Conservation (phyloP, 1,139 yeast genomes). For the Arxiozyma bovina region DNA sequence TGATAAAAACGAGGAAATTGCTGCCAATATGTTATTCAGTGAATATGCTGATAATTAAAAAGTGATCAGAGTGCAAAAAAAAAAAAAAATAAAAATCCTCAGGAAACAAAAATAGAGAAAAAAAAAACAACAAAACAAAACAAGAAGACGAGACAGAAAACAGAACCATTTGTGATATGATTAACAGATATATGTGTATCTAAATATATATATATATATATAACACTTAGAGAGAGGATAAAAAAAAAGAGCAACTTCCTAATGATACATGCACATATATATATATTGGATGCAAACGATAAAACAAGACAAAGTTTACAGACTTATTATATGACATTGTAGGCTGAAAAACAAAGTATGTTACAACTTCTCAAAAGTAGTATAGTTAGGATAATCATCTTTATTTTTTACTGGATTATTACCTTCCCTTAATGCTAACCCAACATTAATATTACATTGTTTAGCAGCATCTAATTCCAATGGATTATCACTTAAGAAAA, state of each 20-base stretch:
- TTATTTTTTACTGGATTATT: constrained; percentile 44
- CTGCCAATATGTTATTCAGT: constrained; percentile 75
- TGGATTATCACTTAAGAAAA: constrained; percentile 71
- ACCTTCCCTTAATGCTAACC: constrained; percentile 65
- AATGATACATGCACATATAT: not conserved
- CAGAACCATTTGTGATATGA: not conserved
- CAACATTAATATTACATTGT: constrained; percentile 52
- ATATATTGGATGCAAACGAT: not conserved
- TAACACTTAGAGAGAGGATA: not conserved
- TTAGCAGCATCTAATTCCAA: constrained; percentile 65
- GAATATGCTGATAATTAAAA: constrained; percentile 29
- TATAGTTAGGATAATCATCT: constrained; percentile 13
- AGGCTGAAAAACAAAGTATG: not conserved
- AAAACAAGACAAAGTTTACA: not conserved
- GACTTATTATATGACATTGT: not conserved
- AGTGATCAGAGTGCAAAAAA: not conserved
- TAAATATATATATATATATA: not conserved
- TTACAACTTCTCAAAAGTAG: constrained; percentile 6
- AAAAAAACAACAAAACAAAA: too few relatives aligned
- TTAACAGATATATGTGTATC: not conserved
- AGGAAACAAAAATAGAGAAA: not conserved
- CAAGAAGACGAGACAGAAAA: not conserved
- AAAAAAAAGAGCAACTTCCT: not conserved
- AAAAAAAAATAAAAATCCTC: too few relatives aligned
- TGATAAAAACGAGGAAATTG: constrained; percentile 93